Evolutionary conservation across 441 rosid genomes (phyloP), one percentile per base, ranked within the genome.

Genomic region (Theobroma grandiflorum): DNA sequence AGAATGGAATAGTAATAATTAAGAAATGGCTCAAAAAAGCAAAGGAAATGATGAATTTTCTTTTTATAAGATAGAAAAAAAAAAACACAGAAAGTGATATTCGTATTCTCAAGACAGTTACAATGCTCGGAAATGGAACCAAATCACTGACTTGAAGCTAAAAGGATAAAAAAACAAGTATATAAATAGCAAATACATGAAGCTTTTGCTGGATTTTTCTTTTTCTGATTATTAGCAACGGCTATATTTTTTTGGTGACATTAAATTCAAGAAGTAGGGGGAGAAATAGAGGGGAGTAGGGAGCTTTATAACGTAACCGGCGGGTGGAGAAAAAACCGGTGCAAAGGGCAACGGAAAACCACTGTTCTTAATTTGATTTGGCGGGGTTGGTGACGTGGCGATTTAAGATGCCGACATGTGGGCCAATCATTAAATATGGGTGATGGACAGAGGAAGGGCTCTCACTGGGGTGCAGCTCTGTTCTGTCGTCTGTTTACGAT

Each of bases 161-260:
- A 11, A 22, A 4, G 38, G 26, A 78, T 70, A 80, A 82, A 70
- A 70, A 73, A 71, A 64, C 63, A 64, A 45, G 76, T 9, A 3
- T 18, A 8, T 20, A 31, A 62, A 12, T 12, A 62, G 40, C 33
- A 62, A 62, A 26, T 62, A 62, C 1, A 31, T 62, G 40, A 62
- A 71, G 22, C 14, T 33, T 71, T 71, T 50, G n/a, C 69, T 16
- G 10, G 2, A 6, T 35, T 65, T 18, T 37, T 16, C 3, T 65
- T 26, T 70, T 18, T 12, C 33, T 4, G 3, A 16, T 8, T 45
- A 52, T 33, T 52, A 76, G 64, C 73, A 87, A 87, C 87, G 78
- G 92, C 83, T 79, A 79, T 80, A 66, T 80, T 37, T 8, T 76
- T 58, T 4, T 75, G 71, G 20, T 50, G 80, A 52, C 35, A 49